These are phyloP conservation scores for Cercospora zeae-maydis DNA, from an alignment of 2,329 filamentous ascomycete species.

Conservation along the genomic window DNA sequence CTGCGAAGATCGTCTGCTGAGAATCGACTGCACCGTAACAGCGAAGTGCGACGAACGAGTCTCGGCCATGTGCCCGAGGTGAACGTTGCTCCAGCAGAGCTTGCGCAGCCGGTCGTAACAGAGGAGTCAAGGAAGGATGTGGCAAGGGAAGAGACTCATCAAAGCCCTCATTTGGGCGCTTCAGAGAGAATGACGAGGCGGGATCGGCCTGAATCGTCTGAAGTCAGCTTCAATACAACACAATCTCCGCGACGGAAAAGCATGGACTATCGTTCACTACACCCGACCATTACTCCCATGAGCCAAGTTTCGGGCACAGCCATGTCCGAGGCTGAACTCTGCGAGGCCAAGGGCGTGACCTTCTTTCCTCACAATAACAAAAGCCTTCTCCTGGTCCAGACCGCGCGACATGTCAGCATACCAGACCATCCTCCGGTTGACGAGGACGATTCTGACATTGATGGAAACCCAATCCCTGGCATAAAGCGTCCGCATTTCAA, in stretches of 20 bases:
- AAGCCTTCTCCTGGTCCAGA: conserved; percentile 62
- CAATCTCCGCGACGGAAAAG: conserved; percentile 26
- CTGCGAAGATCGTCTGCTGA: conserved; percentile 24
- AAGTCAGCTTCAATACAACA: conserved; percentile 10
- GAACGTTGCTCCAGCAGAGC: conserved; percentile 6
- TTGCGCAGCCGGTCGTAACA: background rate
- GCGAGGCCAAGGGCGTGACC: conserved; percentile 58
- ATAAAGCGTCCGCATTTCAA: conserved; percentile 18
- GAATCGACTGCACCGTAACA: conserved; percentile 21
- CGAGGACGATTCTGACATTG: conserved; percentile 9
- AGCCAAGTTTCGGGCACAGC: conserved; percentile 31
- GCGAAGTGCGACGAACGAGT: conserved; percentile 22
- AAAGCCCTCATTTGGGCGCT: background rate
- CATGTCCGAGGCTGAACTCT: conserved; percentile 48
- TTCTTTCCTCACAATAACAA: conserved; percentile 63
- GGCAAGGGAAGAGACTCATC: background rate
- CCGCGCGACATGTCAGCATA: conserved; percentile 27
- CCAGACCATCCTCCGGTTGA: conserved; percentile 2
- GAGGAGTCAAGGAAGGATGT: conserved; percentile 12
- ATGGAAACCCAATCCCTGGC: background rate
- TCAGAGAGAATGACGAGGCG: conserved; percentile 3
- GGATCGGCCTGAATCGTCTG: conserved; percentile 19
- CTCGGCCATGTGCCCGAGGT: conserved; percentile 14
- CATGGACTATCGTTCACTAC: conserved; percentile 24
- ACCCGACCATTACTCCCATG: conserved; percentile 27